Base-by-base conservation (phyloP, 495 filamentous ascomycete species). In the Trichoderma virens region DNA sequence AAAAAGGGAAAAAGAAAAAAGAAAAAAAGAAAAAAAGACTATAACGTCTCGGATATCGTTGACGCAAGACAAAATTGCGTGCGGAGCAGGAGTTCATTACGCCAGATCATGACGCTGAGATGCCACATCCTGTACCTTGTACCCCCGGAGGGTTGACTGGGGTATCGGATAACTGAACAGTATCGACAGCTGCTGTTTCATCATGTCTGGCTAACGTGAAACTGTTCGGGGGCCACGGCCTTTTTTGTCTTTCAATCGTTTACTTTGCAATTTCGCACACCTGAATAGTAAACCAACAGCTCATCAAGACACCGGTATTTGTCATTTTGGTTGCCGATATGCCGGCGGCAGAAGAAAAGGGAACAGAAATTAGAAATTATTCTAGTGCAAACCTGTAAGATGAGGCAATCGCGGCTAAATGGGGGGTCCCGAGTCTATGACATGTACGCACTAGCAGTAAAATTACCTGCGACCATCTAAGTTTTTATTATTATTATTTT, bases 381-480 rank as follows among this genome's bases (percentile, higher is more conserved):
- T 35, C 32, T 11, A 11, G 51, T 30, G 23, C 45, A n/a, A 51
- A 25, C n/a, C 45, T 6, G 51, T 56, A 30, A 56, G 51, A 56
- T 56, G 51, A 56, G 51, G 25, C 25, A 30, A 56, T 56, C 25
- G 51, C 51, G 25, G 45, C 45, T 51, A 51, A 51, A 51, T 51
- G n/a, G 39, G 39, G 11, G 11, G 11, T 11, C 4, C 32, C 32
- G 4, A 35, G 5, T 5, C 4, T 35, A 35, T 35, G n/a, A n/a
- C n/a, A n/a, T n/a, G 5, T 35, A 35, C 34, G 11, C 5, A 11
- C 11, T 35, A 35, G 34, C 5, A 18, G 18, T 16, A 41, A 41
- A 18, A 41, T 16, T 41, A 41, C 38, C 38, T 18, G 38, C 38
- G 14, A 41, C 18, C 38, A 16, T 14, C 38, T n/a, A 0, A 41